These are phyloP conservation scores for Starmerella scarabaei DNA, from an alignment of 805 yeast species.

Conservation along the genomic window DNA sequence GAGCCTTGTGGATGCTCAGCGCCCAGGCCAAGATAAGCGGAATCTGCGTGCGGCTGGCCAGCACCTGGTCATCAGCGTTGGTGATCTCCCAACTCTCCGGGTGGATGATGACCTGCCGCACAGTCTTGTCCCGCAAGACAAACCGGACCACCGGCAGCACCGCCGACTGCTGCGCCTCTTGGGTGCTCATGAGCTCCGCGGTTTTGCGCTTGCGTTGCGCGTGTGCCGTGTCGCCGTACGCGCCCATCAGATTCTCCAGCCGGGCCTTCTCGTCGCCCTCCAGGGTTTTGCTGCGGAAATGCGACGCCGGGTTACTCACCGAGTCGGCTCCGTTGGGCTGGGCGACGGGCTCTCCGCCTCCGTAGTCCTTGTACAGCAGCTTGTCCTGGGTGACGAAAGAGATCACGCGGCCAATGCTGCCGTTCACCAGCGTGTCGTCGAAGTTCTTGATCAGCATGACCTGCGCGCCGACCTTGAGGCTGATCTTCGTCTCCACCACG, in stretches of 20 bases:
- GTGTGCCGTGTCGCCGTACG: conserved; percentile 2
- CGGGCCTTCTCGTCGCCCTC: not conserved
- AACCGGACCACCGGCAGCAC: conserved; percentile 68
- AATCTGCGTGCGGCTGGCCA: conserved; percentile 64
- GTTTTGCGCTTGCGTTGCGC: conserved; percentile 7
- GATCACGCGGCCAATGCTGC: conserved; percentile 69
- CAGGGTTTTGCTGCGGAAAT: not conserved
- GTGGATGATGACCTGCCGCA: conserved; percentile 63
- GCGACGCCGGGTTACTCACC: not conserved
- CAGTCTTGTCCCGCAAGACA: conserved; percentile 51
- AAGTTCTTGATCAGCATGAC: conserved; percentile 85
- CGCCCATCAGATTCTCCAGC: conserved; percentile 1
- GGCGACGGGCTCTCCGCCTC: not conserved
- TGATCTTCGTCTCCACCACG: conserved; percentile 56
- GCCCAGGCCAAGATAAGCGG: conserved; percentile 93
- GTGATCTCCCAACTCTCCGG: conserved; percentile 75
- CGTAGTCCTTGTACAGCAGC: not conserved
- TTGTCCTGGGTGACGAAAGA: conserved; percentile 33
- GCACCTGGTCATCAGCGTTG: conserved; percentile 52
- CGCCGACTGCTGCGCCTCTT: conserved; percentile 1
- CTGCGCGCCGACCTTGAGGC: conserved; percentile 74
- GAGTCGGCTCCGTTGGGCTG: not conserved
- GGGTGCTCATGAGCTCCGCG: conserved; percentile 8
- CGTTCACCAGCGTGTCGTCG: conserved; percentile 71
- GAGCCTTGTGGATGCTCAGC: conserved; percentile 87